phyloP scores from a whole-genome alignment of 345 rosid genomes.

The Camelina hispida region DNA sequence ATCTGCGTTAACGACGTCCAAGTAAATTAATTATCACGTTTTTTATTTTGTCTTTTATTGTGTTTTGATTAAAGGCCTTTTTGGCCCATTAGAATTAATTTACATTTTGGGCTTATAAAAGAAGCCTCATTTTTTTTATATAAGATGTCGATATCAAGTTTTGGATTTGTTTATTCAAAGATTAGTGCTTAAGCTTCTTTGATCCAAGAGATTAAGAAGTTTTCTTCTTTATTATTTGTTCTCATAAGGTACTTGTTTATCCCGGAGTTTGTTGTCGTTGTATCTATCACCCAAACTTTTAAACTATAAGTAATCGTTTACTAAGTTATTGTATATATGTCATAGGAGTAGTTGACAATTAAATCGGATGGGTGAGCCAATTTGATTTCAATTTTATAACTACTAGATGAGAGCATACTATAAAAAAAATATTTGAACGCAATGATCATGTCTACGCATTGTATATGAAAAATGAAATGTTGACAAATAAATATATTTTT shows the following conservation, averaged over 20 bases:
- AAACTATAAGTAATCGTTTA: no score
- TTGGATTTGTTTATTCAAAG: background rate
- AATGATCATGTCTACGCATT: slow-evolving; percentile 13
- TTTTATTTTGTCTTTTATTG: background rate
- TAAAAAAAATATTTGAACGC: background rate
- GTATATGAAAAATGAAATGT: slow-evolving; percentile 2
- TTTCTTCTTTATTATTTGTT: no score
- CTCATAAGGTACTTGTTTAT: no score
- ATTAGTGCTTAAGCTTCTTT: background rate
- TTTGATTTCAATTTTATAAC: background rate
- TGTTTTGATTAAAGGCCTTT: background rate
- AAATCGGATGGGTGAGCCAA: background rate
- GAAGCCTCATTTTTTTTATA: background rate
- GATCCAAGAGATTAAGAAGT: background rate
- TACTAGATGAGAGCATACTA: background rate
- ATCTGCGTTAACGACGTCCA: slow-evolving; percentile 10
- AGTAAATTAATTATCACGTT: background rate
- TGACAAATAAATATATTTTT: background rate
- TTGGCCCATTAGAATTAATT: slow-evolving; percentile 15
- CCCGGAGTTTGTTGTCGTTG: no score
- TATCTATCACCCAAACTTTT: no score
- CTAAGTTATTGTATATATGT: background rate
- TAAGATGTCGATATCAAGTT: no score
- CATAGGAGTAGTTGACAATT: background rate
- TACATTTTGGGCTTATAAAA: slow-evolving; percentile 6